Base-by-base conservation (phyloP, 441 rosid species). In the Corymbia calophylla region DNA sequence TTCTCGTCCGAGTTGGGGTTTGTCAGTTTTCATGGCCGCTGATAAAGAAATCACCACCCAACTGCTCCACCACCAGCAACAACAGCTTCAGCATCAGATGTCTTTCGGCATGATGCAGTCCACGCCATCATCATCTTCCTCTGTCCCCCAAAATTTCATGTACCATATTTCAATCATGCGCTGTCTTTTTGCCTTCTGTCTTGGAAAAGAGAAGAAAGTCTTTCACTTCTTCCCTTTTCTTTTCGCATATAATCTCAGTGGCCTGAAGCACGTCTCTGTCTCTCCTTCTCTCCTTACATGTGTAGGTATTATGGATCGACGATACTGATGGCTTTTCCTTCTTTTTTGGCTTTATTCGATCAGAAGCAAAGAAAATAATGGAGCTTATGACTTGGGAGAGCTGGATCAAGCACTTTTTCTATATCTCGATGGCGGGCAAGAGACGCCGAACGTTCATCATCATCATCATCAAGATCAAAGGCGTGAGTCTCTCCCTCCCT, bases 331-430 rank as follows among this genome's bases (percentile, higher is more conserved):
- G 18, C 51, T 86, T n/a, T 80, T 35, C 35, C 14, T 87, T 16
- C 49, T 14, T 53, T 8, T 89, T 35, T 44, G 84, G 51, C 51
- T 89, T 82, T 86, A 73, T 88, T 90, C 90, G 23, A 77, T 90
- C 93, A 95, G 96, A 89, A 91, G 94, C 92, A 97, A 97, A 94
- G 91, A 58, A 56, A 98, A 95, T 90, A 92, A 89, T 25, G 97
- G 95, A 87, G 91, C 95, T 17, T 96, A 96, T 92, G 98, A 96
- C 91, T 87, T 98, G 92, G 99, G 97, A 82, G 99, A 98, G 91
- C 91, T 98, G 89, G 99, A 98, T 95, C 98, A 95, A 95, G 96
- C 99, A n/a, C 97, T 97, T 77, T 95, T 97, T 88, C 97, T 96
- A 55, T 97, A 98, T 94, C 95, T 98, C 44, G 98, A 97, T 92